These are phyloP conservation scores for Tarenaya hassleriana DNA, from an alignment of 345 rosid species.

Conservation along the genomic window DNA sequence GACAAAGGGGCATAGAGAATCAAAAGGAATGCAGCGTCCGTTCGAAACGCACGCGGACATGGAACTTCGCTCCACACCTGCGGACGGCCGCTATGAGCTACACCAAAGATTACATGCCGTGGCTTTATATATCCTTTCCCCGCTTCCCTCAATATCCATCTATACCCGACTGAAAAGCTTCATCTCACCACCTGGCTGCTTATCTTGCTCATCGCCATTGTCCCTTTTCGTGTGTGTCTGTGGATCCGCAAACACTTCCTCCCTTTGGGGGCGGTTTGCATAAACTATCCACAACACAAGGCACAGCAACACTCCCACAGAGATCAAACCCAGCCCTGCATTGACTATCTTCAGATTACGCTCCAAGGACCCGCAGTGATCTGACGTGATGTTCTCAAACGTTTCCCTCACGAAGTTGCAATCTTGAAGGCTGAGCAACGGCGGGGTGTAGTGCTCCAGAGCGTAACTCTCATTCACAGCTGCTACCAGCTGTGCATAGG, in stretches of 20 bases:
- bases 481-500: constrained; percentile 50
- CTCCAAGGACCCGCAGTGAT: constrained; percentile 68
- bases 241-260: constrained; percentile 78
- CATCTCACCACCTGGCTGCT: constrained; percentile 11
- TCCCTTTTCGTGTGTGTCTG: constrained; percentile 11
- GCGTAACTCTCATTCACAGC: constrained; percentile 85
- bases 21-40: too few relatives aligned
- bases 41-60: too few relatives aligned
- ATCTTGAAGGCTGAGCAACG: constrained; percentile 75
- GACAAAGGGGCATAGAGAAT: too few relatives aligned
- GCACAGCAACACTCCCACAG: constrained; percentile 81
- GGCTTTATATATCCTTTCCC: too few relatives aligned
- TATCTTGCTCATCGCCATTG: not conserved
- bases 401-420: constrained; percentile 83
- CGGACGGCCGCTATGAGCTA: too few relatives aligned
- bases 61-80: too few relatives aligned
- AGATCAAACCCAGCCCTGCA: constrained; percentile 77
- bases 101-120: too few relatives aligned
- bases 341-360: constrained; percentile 62
- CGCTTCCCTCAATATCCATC: too few relatives aligned
- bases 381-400: constrained; percentile 59
- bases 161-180: constrained; percentile 27
- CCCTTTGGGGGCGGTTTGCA: constrained; percentile 99
- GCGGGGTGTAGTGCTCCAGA: constrained; percentile 78
- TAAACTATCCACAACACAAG: constrained; percentile 80